Base-by-base conservation (phyloP, 2,329 filamentous ascomycete genomes). In the Xylaria digitata region DNA sequence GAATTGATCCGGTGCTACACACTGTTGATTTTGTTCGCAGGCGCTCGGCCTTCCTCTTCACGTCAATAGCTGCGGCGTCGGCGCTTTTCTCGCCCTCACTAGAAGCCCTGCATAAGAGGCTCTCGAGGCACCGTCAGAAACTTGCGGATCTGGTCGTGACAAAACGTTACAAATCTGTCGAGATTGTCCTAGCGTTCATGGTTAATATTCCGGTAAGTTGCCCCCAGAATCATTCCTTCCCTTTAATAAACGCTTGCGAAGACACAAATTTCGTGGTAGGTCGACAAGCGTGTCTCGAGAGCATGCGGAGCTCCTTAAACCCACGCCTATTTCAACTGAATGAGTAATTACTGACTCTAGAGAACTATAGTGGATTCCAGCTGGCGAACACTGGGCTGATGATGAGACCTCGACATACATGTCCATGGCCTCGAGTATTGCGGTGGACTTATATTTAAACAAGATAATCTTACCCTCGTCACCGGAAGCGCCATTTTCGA, bases 121-220 rank as follows among this genome's bases (percentile, higher is more conserved):
- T 93, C 0, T 87, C 88, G 0, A 84, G 86, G 59, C 90, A 93
- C 70, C 85, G 86, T 68, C 89, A 87, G 68, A 82, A 82, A 26
- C 83, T 93, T 3, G 90, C 88, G 0, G 85, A 88, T 30, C 83
- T 86, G 32, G 84, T 92, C 49, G 87, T 90, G 56, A 79, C 83
- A 0, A 84, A 86, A 52, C 86, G 89, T 1, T 85, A 88, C 72
- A 86, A 89, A 63, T 93, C 90, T 0, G 89, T 92, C 6, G 90
- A 93, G 75, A 92, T 93, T 63, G 88, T 93, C 0, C 80, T 93
- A 1, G 90, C 89, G 0, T 92, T 92, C 74, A 90, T 93, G 87
- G 85, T 92, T 37, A 92, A 92, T 67, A 86, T 93, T 6, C 90
- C 90, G 26, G 26, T 26, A 26, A 26, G 3, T 5, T 26, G 5